Percentiles rank a stretch among this genome's conserved stretches.
Conservation (phyloP, 2,329 filamentous ascomycete genomes). For the Geosmithia flava region DNA sequence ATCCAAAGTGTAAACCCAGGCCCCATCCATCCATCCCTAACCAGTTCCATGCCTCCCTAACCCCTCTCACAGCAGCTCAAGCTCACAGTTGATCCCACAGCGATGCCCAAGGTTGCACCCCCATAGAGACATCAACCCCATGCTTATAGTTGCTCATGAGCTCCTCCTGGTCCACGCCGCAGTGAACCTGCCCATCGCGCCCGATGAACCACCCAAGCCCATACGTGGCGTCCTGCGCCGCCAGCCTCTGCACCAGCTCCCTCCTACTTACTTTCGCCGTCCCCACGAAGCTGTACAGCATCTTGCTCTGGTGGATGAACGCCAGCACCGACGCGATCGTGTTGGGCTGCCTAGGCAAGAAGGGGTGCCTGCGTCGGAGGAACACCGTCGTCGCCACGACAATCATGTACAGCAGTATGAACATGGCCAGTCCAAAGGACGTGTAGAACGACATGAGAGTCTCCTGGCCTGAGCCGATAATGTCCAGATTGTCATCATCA, state of each 20-base stretch:
- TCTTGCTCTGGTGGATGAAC: slow-evolving; percentile 70
- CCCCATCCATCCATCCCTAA: too few species aligned
- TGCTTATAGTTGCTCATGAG: slow-evolving; percentile 53
- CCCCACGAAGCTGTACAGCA: slow-evolving; percentile 64
- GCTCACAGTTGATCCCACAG: slow-evolving; percentile 22
- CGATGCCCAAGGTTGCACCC: slow-evolving; percentile 39
- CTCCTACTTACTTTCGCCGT: slow-evolving; percentile 50
- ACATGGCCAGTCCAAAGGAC: slow-evolving; percentile 46
- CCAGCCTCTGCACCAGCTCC: slow-evolving; percentile 50
- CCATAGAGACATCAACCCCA: slow-evolving; percentile 36
- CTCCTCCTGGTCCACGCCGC: slow-evolving; percentile 68
- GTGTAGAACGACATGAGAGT: slow-evolving; percentile 53
- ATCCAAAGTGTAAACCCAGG: not conserved
- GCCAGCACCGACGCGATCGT: slow-evolving; percentile 66
- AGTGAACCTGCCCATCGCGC: slow-evolving; percentile 60
- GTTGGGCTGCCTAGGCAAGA: slow-evolving; percentile 66
- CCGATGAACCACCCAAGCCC: slow-evolving; percentile 68
- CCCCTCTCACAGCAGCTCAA: too few species aligned
- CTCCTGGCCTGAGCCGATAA: slow-evolving; percentile 42
- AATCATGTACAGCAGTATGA: slow-evolving; percentile 55
- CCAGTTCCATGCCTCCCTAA: too few species aligned
- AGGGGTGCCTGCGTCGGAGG: slow-evolving; percentile 49
- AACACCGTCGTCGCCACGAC: slow-evolving; percentile 48
- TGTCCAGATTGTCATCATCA: slow-evolving; percentile 6
- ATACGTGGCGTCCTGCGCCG: slow-evolving; percentile 46